These are phyloP conservation scores for Piloderma croceum DNA, from an alignment of 768 basidiomycete genomes.

Conservation along the genomic window DNA sequence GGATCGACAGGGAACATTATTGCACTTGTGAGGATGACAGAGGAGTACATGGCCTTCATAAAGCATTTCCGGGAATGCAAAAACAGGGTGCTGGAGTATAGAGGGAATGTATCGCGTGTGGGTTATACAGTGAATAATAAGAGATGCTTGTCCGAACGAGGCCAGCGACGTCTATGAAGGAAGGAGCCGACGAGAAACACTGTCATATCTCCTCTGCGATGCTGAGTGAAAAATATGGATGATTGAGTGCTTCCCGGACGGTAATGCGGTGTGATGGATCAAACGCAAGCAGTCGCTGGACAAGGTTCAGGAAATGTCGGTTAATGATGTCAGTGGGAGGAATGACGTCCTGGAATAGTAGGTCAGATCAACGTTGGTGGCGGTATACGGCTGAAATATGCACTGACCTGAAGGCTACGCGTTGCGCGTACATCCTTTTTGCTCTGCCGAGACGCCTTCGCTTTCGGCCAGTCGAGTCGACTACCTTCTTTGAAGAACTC, in stretches of 20 bases:
- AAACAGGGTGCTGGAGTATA: too few species aligned
- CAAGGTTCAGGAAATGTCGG: constrained; percentile 80
- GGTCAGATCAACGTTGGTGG: not conserved
- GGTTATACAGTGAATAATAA: too few species aligned
- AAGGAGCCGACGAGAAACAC: too few species aligned
- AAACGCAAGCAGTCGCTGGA: constrained; percentile 81
- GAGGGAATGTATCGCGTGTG: too few species aligned
- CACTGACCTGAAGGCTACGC: constrained; percentile 62
- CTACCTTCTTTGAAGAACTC: constrained; percentile 89
- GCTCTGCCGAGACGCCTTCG: constrained; percentile 83
- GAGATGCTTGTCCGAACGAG: too few species aligned
- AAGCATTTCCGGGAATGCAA: too few species aligned
- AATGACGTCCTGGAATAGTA: constrained; percentile 67
- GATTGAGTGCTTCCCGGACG: constrained; percentile 81
- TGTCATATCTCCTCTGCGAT: constrained; percentile 69
- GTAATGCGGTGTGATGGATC: constrained; percentile 86
- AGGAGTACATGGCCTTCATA: too few species aligned
- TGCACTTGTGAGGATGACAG: too few species aligned
- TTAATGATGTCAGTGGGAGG: constrained; percentile 69
- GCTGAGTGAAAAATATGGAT: constrained; percentile 75
- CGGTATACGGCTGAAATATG: not conserved
- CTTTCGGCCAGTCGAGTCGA: constrained; percentile 89
- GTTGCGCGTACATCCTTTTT: constrained; percentile 91
- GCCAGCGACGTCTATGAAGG: too few species aligned
- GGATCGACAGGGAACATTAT: too few species aligned